phyloP scores from a whole-genome alignment of 345 rosid genomes.

The Linum usitatissimum region DNA sequence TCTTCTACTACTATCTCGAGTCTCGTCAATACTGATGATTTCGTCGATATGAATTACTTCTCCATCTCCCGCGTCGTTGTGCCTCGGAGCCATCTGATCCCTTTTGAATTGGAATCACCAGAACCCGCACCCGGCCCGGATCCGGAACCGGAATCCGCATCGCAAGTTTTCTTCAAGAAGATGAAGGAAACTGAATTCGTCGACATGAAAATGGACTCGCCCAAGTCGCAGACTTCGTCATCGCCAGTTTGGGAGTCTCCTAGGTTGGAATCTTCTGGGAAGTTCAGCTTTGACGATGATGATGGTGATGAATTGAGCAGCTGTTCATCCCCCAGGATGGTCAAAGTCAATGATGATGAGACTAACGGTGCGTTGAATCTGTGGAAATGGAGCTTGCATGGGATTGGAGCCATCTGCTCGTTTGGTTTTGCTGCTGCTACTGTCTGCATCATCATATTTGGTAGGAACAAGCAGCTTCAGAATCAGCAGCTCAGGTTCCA shows the following conservation, averaged over 20 bases:
- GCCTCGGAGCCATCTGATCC: slow-evolving; percentile 36
- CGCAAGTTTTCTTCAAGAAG: slow-evolving; percentile 85
- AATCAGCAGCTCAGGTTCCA: slow-evolving; percentile 51
- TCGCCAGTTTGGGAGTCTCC: slow-evolving; percentile 4
- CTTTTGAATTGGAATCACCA: slow-evolving; percentile 48
- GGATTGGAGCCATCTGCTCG: slow-evolving; percentile 84
- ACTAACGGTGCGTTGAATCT: slow-evolving; percentile 35
- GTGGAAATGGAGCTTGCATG: slow-evolving; percentile 74
- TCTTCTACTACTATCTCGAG: not conserved
- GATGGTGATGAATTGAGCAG: not conserved
- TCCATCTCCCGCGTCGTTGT: slow-evolving; percentile 19
- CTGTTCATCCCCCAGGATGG: slow-evolving; percentile 18
- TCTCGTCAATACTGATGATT: not conserved
- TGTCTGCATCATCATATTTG: slow-evolving; percentile 50
- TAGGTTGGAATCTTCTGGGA: slow-evolving; percentile 28
- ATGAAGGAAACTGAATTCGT: slow-evolving; percentile 70
- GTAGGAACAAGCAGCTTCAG: slow-evolving; percentile 35
- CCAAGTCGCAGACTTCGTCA: slow-evolving; percentile 31
- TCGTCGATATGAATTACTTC: slow-evolving; percentile 54
- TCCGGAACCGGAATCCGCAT: slow-evolving; percentile 49
- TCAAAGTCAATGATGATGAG: slow-evolving; percentile 19
- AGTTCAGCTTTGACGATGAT: slow-evolving; percentile 30
- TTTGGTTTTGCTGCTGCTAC: slow-evolving; percentile 94
- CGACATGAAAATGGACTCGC: slow-evolving; percentile 92
- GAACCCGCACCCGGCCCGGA: slow-evolving; percentile 25